A percentile compares a stretch with the other conserved stretches of the same genome.
These are phyloP conservation scores for Leptomonas seymouri DNA, from an alignment of 208 protist species.

Conservation along the genomic window DNA sequence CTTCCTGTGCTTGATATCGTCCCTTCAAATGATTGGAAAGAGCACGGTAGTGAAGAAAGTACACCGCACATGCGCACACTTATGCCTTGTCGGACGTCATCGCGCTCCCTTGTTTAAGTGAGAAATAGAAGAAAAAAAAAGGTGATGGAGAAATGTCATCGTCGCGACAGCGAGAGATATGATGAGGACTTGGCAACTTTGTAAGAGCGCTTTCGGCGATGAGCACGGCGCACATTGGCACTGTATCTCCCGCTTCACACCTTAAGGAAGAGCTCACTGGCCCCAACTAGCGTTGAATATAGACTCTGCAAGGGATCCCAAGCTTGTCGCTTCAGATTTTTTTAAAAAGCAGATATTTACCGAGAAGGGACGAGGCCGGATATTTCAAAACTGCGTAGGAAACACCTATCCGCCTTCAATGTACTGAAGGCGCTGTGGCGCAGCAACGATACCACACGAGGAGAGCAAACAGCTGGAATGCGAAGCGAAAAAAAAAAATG, in stretches of 20 bases:
- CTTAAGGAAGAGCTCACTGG: not conserved
- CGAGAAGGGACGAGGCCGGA: not conserved
- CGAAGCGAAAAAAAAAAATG: constrained; percentile 15
- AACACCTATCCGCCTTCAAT: not conserved
- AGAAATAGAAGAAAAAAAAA: no score
- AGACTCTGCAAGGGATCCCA: no score
- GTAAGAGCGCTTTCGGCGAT: no score
- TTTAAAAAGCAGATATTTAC: not conserved
- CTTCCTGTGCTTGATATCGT: no score
- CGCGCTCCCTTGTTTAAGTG: no score
- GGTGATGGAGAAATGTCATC: no score
- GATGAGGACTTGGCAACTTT: not conserved
- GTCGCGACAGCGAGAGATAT: not conserved
- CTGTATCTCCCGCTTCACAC: not conserved
- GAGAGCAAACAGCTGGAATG: not conserved
- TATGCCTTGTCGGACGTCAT: no score
- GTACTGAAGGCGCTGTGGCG: not conserved
- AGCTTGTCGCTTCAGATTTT: not conserved
- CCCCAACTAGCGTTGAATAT: no score
- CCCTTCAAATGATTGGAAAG: no score
- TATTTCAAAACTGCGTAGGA: not conserved
- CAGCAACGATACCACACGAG: not conserved
- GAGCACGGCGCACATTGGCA: not conserved
- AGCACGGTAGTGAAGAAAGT: no score
- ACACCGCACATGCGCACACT: no score